Conservation (phyloP, 129 eudicot genomes). For the Arctium minus region DNA sequence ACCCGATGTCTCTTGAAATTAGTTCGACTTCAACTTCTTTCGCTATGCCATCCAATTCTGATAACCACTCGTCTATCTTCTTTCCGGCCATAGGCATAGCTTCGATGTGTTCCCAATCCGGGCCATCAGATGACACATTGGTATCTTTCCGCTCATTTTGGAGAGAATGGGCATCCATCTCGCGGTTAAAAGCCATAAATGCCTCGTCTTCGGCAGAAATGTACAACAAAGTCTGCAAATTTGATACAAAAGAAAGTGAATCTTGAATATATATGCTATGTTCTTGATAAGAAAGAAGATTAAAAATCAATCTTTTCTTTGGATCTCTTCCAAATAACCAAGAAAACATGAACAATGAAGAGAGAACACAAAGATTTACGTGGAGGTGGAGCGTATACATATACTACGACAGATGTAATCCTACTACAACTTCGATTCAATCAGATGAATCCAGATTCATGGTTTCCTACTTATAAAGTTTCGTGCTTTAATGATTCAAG, state of each 20-base stretch:
- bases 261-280: not conserved
- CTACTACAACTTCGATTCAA: not conserved
- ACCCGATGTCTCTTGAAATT: constrained; percentile 79
- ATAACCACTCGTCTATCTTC: constrained; percentile 60
- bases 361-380: not conserved
- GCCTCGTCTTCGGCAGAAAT: constrained; percentile 91
- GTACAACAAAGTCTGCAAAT: constrained; percentile 66
- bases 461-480: not conserved
- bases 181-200: constrained; percentile 62
- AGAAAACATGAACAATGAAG: not conserved
- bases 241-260: not conserved
- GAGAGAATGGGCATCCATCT: constrained; percentile 53
- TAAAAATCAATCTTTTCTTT: not conserved
- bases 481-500: constrained; percentile 2
- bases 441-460: not conserved
- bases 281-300: not conserved
- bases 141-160: constrained; percentile 50
- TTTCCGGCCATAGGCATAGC: constrained; percentile 70
- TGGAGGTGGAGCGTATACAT: not conserved
- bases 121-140: constrained; percentile 15
- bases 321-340: not conserved
- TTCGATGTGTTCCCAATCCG: constrained; percentile 49
- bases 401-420: not conserved
- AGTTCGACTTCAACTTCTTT: constrained; percentile 77
- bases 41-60: constrained; percentile 69